Conservation (phyloP, 768 basidiomycete species). For the Termitomyces sp. region DNA sequence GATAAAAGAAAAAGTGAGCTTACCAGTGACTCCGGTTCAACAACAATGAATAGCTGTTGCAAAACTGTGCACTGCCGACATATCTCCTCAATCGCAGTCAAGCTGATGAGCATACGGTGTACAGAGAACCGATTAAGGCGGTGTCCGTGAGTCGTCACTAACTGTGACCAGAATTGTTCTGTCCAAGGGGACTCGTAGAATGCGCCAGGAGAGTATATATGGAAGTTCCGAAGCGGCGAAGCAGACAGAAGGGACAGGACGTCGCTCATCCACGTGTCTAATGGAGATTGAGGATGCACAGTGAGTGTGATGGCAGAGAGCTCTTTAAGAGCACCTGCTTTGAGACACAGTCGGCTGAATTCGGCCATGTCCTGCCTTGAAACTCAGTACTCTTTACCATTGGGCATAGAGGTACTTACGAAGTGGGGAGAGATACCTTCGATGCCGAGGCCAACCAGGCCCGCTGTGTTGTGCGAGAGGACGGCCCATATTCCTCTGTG, state of each 20-base stretch:
- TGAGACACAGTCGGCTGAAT: conserved; percentile 40
- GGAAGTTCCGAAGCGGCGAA: conserved; percentile 54
- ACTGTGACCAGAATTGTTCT: conserved; percentile 47
- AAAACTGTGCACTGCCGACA: conserved; percentile 53
- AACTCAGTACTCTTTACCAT: background rate
- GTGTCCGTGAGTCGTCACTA: conserved; percentile 50
- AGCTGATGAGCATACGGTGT: conserved; percentile 58
- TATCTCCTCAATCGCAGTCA: conserved; percentile 49
- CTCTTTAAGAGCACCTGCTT: conserved; percentile 34
- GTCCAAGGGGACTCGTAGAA: conserved; percentile 38
- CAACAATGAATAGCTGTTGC: conserved; percentile 63
- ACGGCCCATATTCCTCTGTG: conserved; percentile 56
- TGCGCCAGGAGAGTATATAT: conserved; percentile 54
- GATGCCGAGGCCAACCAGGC: conserved; percentile 55
- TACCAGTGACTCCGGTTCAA: conserved; percentile 49
- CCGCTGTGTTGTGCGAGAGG: conserved; percentile 40
- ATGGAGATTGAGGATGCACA: conserved; percentile 33
- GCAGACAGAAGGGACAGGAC: conserved; percentile 9
- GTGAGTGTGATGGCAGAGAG: conserved; percentile 62
- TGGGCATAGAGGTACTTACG: conserved; percentile 33
- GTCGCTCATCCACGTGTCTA: conserved; percentile 42
- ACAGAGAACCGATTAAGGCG: conserved; percentile 59
- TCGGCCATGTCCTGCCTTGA: conserved; percentile 48
- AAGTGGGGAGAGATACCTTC: conserved; percentile 63
- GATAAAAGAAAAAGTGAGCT: conserved; percentile 3